phyloP scores from a whole-genome alignment of 805 yeast species.

The Debaryomyces castellii region DNA sequence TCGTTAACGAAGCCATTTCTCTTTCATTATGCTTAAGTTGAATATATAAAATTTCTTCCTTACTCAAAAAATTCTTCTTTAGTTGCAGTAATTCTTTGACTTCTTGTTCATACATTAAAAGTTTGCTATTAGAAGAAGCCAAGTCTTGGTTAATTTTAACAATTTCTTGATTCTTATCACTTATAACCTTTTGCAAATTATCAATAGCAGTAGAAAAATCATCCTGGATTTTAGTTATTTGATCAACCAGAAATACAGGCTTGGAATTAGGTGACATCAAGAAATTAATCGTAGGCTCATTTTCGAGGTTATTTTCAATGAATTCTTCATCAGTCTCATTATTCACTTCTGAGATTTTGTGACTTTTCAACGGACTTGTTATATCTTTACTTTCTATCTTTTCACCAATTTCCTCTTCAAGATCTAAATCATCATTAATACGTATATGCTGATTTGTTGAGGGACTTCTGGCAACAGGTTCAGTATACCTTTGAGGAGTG shows the following conservation, averaged over 20 bases:
- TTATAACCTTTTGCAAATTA: conserved; percentile 12
- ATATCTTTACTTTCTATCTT: conserved; percentile 14
- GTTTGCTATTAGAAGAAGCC: conserved; percentile 11
- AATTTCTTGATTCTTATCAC: conserved; percentile 16
- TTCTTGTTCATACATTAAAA: conserved; percentile 13
- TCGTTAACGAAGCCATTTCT: conserved; percentile 26
- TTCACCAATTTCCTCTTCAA: conserved; percentile 11
- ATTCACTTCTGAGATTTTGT: conserved; percentile 3
- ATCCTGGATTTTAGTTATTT: conserved; percentile 23
- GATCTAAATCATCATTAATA: conserved; percentile 15
- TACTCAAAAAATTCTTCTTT: conserved; percentile 12
- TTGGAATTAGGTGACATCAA: conserved; percentile 31
- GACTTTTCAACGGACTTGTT: conserved; percentile 26
- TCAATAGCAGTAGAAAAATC: conserved; percentile 18
- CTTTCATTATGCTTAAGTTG: conserved; percentile 26
- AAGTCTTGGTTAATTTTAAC: conserved; percentile 17
- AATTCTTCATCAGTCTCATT: conserved; percentile 10
- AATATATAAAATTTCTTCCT: conserved; percentile 20
- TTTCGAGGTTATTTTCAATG: conserved; percentile 9
- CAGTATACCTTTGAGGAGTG: conserved; percentile 31
- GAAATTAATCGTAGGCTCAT: conserved; percentile 31
- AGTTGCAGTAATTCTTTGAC: conserved; percentile 16
- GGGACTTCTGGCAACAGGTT: conserved; percentile 30
- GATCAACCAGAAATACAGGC: conserved; percentile 29
- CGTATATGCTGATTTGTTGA: conserved; percentile 23